Base-by-base conservation (phyloP, 164 flowering plant species). In the Tetrastigma voinierianum region DNA sequence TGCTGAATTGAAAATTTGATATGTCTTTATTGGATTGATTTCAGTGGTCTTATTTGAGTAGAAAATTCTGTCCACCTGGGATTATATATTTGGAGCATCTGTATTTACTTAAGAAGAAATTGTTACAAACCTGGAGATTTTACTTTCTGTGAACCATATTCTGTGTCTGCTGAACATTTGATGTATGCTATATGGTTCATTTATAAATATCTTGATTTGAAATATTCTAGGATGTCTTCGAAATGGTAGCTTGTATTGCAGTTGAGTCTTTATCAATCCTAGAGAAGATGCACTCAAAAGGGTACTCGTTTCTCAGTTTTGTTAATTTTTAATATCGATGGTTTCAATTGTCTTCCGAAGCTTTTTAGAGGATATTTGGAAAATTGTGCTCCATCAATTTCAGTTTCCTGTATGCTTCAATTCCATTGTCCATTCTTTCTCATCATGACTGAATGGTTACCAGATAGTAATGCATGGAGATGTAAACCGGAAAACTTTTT, bases 401-500 rank as follows among this genome's bases (percentile, higher is more conserved):
- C 4, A 40, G 2, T 65, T 9, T 13, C 46, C 20, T 47, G 55
- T 51, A 46, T 44, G 23, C 21, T 57, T 24, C 11, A 45, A 21
- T 13, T 62, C 23, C 15, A 57, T 61, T 9, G 24, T 59, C 74
- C 13, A 40, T 25, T 59, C 19, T 61, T 25, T 49, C 49, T 17
- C 25, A 16, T 49, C 2, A 8, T 53, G 46, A 17, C 15, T 25
- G 17, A 70, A 51, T 72, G 46, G 12, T 63, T 17, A 18, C n/a
- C n/a, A n/a, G n/a, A n/a, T 68, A 92, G 97, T 46, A 90, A 85
- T 70, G 67, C 97, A 92, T 68, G 97, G 97, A 67, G 97, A 92
- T 86, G 94, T 92, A 63, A 92, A 73, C 97, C 97, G 14, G 96
- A 88, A 63, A 92, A 92, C 74, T 90, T 90, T 71, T 79, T 89